Percentiles rank a stretch among this genome's conserved stretches.
These are phyloP conservation scores for Torrubiellomyces zombiae DNA, from an alignment of 2,329 filamentous ascomycete genomes.

Conservation along the genomic window DNA sequence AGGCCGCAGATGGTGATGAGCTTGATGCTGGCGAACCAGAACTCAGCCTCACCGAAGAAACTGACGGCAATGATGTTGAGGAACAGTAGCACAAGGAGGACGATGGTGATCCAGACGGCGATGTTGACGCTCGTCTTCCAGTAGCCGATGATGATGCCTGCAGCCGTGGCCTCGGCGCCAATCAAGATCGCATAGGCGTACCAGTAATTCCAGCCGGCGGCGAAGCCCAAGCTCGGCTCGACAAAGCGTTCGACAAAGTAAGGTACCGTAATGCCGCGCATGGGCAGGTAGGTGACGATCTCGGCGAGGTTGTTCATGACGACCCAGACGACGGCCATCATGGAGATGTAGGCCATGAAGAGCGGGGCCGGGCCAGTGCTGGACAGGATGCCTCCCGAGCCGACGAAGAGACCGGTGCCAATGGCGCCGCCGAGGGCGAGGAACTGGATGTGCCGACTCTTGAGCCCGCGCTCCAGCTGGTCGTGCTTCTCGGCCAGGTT, in stretches of 20 bases:
- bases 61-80: constrained; percentile 41
- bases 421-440: constrained; percentile 41
- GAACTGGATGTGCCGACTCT: constrained; percentile 44
- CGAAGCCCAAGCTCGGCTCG: constrained; percentile 38
- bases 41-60: constrained; percentile 44
- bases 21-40: constrained; percentile 45
- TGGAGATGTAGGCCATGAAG: constrained; percentile 48
- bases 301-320: constrained; percentile 39
- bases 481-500: constrained; percentile 20
- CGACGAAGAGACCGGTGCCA: constrained; percentile 48
- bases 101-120: constrained; percentile 42
- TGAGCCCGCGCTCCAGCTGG: constrained; percentile 38
- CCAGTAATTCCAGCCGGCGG: constrained; percentile 45
- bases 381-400: constrained; percentile 38
- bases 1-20: constrained; percentile 40
- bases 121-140: constrained; percentile 36
- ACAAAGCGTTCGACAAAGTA: constrained; percentile 40
- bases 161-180: constrained; percentile 40
- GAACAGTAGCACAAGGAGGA: constrained; percentile 33
- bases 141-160: constrained; percentile 41
- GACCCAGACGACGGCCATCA: constrained; percentile 36
- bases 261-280: constrained; percentile 38
- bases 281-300: constrained; percentile 36
- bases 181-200: constrained; percentile 43
- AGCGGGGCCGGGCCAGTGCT: constrained; percentile 46